Conservation (phyloP, 495 filamentous ascomycete genomes). For the Melanomma pulvis-pyrius region DNA sequence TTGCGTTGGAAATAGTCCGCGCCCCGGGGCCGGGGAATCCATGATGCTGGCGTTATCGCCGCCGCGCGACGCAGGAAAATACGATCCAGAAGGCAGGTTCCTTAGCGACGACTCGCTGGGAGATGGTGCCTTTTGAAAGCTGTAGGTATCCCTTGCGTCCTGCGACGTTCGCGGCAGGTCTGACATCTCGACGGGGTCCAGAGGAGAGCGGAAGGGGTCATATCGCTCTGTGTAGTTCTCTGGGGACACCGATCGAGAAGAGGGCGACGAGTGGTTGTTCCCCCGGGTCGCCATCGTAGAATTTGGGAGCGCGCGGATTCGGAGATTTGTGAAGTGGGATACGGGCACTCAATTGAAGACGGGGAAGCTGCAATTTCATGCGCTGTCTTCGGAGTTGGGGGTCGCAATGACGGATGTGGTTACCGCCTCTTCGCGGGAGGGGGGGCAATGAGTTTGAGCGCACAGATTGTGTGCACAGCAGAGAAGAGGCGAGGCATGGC, state of each 20-base stretch:
- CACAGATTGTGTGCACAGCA: neutral
- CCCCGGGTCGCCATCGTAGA: slow-evolving; percentile 24
- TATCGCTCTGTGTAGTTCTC: slow-evolving; percentile 16
- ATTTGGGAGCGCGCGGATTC: neutral
- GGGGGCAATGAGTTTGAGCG: neutral
- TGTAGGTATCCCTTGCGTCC: neutral
- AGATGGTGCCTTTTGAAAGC: neutral
- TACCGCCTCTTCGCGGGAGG: neutral
- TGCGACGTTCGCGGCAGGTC: neutral
- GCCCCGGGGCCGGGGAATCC: neutral
- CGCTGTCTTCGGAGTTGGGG: neutral
- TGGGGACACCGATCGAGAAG: slow-evolving; percentile 16
- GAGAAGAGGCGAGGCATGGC: neutral
- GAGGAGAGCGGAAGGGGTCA: slow-evolving; percentile 31
- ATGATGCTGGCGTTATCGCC: neutral
- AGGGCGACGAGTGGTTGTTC: neutral
- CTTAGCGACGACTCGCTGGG: neutral
- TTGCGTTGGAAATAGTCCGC: slow-evolving; percentile 1
- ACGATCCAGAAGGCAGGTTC: neutral
- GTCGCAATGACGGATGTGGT: neutral
- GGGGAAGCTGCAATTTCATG: neutral
- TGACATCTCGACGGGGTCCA: slow-evolving; percentile 36
- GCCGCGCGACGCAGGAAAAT: neutral
- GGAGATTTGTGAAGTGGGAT: neutral
- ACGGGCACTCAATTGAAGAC: neutral